Conservation (phyloP, 495 filamentous ascomycete species). For the Lophiotrema nucula region DNA sequence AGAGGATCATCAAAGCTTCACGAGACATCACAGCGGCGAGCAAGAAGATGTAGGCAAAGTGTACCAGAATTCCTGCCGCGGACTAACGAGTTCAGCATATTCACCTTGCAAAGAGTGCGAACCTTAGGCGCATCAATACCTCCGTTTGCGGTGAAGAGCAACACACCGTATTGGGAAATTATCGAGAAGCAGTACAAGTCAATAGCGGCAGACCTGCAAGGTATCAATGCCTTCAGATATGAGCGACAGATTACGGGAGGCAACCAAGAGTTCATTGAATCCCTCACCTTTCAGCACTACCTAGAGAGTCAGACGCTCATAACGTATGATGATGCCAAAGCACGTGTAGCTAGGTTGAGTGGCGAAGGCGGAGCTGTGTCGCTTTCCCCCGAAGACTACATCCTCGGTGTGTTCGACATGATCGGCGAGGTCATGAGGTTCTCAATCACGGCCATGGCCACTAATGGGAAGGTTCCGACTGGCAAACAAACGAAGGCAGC, state of each 20-base stretch:
- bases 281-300: constrained; percentile 83
- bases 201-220: constrained; percentile 70
- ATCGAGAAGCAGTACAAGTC: constrained; percentile 66
- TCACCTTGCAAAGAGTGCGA: constrained; percentile 78
- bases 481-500: constrained; percentile 24
- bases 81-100: constrained; percentile 74
- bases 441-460: constrained; percentile 76
- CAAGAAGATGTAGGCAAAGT: constrained; percentile 82
- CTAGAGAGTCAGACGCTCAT: constrained; percentile 73
- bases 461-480: constrained; percentile 56
- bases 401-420: constrained; percentile 89
- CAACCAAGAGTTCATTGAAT: constrained; percentile 91
- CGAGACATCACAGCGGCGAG: constrained; percentile 88
- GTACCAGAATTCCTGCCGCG: constrained; percentile 6
- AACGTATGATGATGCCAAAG: constrained; percentile 56
- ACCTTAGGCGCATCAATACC: constrained; percentile 56
- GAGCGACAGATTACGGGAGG: constrained; percentile 69
- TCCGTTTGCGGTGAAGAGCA: constrained; percentile 60
- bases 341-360: constrained; percentile 42
- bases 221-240: constrained; percentile 82
- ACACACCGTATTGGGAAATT: constrained; percentile 59
- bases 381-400: constrained; percentile 78
- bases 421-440: constrained; percentile 96
- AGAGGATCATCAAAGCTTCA: constrained; percentile 82
- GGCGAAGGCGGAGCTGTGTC: constrained; percentile 43